Evolutionary conservation across 2,329 filamentous ascomycete genomes (phyloP), one percentile per base, ranked within the genome.

Genomic region (Epichloe gansuensis): DNA sequence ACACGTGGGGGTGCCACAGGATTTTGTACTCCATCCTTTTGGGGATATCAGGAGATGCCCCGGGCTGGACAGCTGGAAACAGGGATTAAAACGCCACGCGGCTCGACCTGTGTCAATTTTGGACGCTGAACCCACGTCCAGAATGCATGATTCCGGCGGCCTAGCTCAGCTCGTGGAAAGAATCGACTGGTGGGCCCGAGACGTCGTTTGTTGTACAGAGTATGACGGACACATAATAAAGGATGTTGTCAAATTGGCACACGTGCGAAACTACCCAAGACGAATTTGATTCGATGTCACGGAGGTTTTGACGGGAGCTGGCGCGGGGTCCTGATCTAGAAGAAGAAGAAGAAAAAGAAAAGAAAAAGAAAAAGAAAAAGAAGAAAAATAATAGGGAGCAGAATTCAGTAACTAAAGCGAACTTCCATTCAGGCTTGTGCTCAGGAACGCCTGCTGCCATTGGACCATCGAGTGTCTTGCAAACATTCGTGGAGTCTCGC

Each of bases 231-330:
- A 13, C 17, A n/a, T 48, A 11, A n/a, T 48, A 11, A 31, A 25
- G 2, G 25, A n/a, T 15, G 12, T 39, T 28, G 17, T 13, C 6
- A 44, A 21, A 37, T 42, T 42, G 42, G 51, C 34, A 28, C 51
- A 46, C 47, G 42, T 50, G 47, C 41, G 35, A 42, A 49, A 43
- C 46, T 48, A 34, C 41, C 51, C 25, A 50, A 46, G 23, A 34
- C 23, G 39, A 48, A 25, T 44, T 28, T 25, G 23, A 15, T 17
- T 31, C 28, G 31, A n/a, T 17, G 21, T 44, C 12, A 25, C 4
- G 11, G 28, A 31, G 28, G 28, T 9, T 31, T 31, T 31, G 28
- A 31, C 28, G 28, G 37, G 13, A n/a, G 37, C 12, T 38, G 3
- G 4, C 15, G 4, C 4, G 37, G 12, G 13, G 37, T 38, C 37